A percentile compares a stretch with the other conserved stretches of the same genome.
Evolutionary conservation across 768 basidiomycete genomes (phyloP).

Genomic region (Lentinus brumalis): DNA sequence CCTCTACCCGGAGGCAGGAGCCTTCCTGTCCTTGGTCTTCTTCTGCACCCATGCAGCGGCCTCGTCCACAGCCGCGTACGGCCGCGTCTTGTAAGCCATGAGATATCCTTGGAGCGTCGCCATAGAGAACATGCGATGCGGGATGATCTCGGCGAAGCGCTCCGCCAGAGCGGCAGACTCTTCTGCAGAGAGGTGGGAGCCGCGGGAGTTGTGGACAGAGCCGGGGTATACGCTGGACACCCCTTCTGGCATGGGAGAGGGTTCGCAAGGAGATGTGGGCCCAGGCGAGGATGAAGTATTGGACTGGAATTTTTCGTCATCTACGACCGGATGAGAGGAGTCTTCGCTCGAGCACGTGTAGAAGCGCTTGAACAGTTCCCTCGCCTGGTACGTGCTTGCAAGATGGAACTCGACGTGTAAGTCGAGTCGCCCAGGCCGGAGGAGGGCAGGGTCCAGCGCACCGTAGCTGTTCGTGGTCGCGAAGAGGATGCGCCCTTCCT

Average conservation of each 20-base stretch:
- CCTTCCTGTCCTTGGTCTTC: background rate
- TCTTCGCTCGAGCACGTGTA: conserved; percentile 14
- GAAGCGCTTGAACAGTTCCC: conserved; percentile 36
- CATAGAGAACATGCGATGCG: conserved; percentile 46
- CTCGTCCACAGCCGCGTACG: conserved; percentile 47
- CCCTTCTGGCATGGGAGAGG: no score
- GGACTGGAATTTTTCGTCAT: background rate
- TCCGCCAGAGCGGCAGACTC: conserved; percentile 50
- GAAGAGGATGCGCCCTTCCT: conserved; percentile 38
- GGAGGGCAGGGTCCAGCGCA: conserved; percentile 36
- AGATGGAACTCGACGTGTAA: conserved; percentile 34
- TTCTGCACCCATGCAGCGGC: conserved; percentile 18
- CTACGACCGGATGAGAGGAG: background rate
- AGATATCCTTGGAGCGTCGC: conserved; percentile 33
- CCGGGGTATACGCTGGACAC: conserved; percentile 1
- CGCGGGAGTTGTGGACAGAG: background rate
- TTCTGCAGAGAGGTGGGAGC: conserved; percentile 34
- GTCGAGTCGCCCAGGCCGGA: conserved; percentile 37
- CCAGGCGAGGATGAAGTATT: no score
- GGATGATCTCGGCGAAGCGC: conserved; percentile 56
- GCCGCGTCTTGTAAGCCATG: conserved; percentile 47
- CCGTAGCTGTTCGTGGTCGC: conserved; percentile 34
- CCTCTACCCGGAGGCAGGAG: no score
- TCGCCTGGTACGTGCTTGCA: conserved; percentile 33
- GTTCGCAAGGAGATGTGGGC: no score